Conservation (phyloP, 1,139 yeast species). For the Lodderomyces jiufengensis region DNA sequence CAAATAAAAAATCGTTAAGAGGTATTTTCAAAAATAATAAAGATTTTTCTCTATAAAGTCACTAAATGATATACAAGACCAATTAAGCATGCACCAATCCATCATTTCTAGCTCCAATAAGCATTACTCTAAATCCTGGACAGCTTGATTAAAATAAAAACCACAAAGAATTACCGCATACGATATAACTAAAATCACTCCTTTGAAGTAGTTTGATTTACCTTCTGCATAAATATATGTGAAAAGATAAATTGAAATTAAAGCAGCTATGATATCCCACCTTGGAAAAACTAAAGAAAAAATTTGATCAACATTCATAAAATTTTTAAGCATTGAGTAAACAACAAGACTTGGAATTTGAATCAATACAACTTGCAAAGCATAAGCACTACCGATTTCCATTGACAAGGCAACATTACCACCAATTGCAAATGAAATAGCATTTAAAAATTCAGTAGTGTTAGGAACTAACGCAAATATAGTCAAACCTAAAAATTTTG, state of each 20-base stretch:
- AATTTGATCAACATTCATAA: slow-evolving; percentile 43
- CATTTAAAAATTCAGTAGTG: slow-evolving; percentile 94
- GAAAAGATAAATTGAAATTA: slow-evolving; percentile 82
- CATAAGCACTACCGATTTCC: slow-evolving; percentile 99
- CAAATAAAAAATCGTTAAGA: too few species aligned
- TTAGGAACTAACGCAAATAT: slow-evolving; percentile 95
- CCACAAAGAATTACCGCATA: slow-evolving; percentile 79
- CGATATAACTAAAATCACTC: slow-evolving; percentile 78
- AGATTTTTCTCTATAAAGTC: too few species aligned
- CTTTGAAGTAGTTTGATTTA: slow-evolving; percentile 92
- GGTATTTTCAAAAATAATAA: too few species aligned
- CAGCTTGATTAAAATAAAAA: slow-evolving; percentile 61
- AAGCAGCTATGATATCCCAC: slow-evolving; percentile 90
- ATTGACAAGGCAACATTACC: slow-evolving; percentile 94
- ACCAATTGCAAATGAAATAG: slow-evolving; percentile 92
- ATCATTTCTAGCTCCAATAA: too few species aligned
- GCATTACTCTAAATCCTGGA: slow-evolving; percentile 34
- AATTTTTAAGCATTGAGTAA: slow-evolving; percentile 55
- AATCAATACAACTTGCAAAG: slow-evolving; percentile 89
- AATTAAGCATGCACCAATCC: too few species aligned
- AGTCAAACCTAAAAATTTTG: slow-evolving; percentile 88
- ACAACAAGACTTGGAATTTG: slow-evolving; percentile 91
- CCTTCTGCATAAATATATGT: slow-evolving; percentile 97
- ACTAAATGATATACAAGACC: too few species aligned
- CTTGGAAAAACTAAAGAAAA: slow-evolving; percentile 88